Base-by-base conservation (phyloP, 768 basidiomycete genomes). In the Hebeloma cylindrosporum region DNA sequence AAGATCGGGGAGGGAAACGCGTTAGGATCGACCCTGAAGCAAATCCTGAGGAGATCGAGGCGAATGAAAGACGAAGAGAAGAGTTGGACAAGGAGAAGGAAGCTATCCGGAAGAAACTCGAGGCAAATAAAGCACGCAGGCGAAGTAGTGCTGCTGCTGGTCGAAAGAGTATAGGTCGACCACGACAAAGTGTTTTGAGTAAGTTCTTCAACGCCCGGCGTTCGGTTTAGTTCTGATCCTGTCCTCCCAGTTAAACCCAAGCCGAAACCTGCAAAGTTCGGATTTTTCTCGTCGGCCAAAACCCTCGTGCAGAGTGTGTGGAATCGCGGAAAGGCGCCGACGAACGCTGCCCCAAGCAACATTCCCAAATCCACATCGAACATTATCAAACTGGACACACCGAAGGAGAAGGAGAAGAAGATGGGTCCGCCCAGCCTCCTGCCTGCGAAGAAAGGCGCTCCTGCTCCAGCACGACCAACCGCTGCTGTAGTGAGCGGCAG, bases 231-330 rank as follows among this genome's bases (percentile, higher is more conserved):
- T 37, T 28, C 38, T 47, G 31, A 51, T 26, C 4, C 18, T 38
- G 27, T 28, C 36, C 38, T 47, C 22, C 17, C 41, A 71, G 70
- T 58, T 14, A 71, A 73, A 67, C 66, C 66, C 3, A 68, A 69
- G 56, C 60, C 63, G 4, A 79, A 79, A 52, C 66, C 79, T 1
- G 70, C 79, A 3, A 77, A 79, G 27, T 80, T 87, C 46, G 88
- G 85, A 1, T 87, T 90, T 68, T 62, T 90, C 5, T 74, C 82
- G 16, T 81, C 75, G 13, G 82, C 88, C 6, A 89, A 87, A 60
- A 77, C 78, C 0, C 66, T 89, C 3, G 86, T 89, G 3, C 71
- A 75, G 54, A 85, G 76, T 51, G 85, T 90, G 1, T 89, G 85
- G 85, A 81, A 79, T 53, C 71, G 83, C 52, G 78, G 70, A 6